These are phyloP conservation scores for Candida tropicalis DNA, from an alignment of 1,139 yeast species.

Conservation along the genomic window DNA sequence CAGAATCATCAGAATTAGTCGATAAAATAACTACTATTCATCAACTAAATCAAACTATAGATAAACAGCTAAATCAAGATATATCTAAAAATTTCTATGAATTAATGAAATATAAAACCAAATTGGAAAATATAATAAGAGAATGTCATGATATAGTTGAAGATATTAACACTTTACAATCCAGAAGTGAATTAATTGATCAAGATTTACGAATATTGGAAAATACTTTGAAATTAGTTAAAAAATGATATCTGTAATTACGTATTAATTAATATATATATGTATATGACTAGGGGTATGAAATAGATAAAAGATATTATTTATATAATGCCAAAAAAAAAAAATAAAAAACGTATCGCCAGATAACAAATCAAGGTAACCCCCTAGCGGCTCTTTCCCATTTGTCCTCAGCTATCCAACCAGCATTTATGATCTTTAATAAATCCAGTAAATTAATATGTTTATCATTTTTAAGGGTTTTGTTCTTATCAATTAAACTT, in stretches of 20 bases:
- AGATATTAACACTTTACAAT: slow-evolving; percentile 41
- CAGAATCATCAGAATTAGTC: slow-evolving; percentile 29
- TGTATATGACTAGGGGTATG: not conserved
- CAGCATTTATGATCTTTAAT: slow-evolving; percentile 61
- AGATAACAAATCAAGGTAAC: slow-evolving; percentile 33
- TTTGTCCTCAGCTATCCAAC: slow-evolving; percentile 67
- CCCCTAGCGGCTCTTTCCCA: slow-evolving; percentile 65
- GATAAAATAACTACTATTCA: slow-evolving; percentile 51
- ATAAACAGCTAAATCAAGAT: slow-evolving; percentile 24
- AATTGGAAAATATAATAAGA: slow-evolving; percentile 22
- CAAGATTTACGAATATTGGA: slow-evolving; percentile 53
- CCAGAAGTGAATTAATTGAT: slow-evolving; percentile 45
- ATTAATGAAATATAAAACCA: slow-evolving; percentile 25
- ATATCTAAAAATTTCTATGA: slow-evolving; percentile 28
- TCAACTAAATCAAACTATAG: slow-evolving; percentile 41
- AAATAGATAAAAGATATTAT: not conserved
- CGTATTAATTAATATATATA: not conserved
- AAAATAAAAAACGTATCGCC: not conserved
- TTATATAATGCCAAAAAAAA: not conserved
- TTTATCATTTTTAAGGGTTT: slow-evolving; percentile 47
- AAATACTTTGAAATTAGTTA: slow-evolving; percentile 28
- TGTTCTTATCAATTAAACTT: slow-evolving; percentile 59
- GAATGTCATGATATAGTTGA: slow-evolving; percentile 19
- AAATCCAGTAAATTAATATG: slow-evolving; percentile 65
- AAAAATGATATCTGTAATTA: too few species aligned